Evolutionary conservation across 2,329 filamentous ascomycete genomes (phyloP), one percentile per base, ranked within the genome.

Genomic region (Cyphellophora europaea): DNA sequence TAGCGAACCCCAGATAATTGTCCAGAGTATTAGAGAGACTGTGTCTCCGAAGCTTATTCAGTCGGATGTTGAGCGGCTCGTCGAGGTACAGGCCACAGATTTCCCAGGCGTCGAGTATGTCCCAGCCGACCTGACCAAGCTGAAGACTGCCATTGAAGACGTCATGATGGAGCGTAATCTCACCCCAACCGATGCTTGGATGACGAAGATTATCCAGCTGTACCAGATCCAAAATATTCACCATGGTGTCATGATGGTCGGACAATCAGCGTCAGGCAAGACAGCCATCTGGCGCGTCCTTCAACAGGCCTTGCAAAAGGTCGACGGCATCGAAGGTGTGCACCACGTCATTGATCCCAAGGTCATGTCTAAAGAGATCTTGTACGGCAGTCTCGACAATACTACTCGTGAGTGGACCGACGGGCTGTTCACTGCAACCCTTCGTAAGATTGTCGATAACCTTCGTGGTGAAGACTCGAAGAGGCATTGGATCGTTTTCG

Each of bases 211-310:
- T 19, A 71, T 98, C 6, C 91, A 99, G 58, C 74, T 98, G 2
- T 96, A 94, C 57, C 91, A 99, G 58, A 99, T 99, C 44, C 91
- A 96, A 59, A 83, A 80, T 47, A 87, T 98, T 39, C 91, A 99
- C 53, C 91, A 99, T 50, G 91, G 91, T 80, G 91, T 99, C 17
- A 99, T 99, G 93, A 96, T 98, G 91, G 91, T 99, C 6, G 91
- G 91, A 44, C 87, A 85, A 53, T 95, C 93, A 18, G 91, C 93
- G n/a, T 82, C 89, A 30, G 93, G 93, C 55, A 99, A 99, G 64
- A 95, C 91, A 27, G 79, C 83, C 2, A 84, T 91, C 4, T 99
- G 93, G 91, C 87, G 84, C 53, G 77, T 93, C 27, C 70, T 99
- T 33, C 72, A 98, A 13, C 83, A 93, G 52, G 91, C 93, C 11